Conservation (phyloP, 2,329 filamentous ascomycete species). For the Trichoderma polysporum region DNA sequence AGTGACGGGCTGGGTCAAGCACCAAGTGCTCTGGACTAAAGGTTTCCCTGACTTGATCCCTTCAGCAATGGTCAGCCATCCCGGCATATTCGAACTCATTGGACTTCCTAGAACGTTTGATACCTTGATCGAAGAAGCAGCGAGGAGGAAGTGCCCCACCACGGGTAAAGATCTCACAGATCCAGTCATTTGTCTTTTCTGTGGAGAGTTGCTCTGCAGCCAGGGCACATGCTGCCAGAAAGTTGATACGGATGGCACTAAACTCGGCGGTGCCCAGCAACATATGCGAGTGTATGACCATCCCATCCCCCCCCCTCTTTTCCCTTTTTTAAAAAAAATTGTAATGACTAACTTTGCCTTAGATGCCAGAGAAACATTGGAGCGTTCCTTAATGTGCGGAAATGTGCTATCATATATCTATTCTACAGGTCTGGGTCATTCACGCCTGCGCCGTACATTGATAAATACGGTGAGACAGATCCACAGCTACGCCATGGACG, state of each 20-base stretch:
- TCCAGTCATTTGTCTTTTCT: slow-evolving; percentile 89
- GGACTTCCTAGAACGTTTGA: slow-evolving; percentile 92
- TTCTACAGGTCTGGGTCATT: slow-evolving; percentile 81
- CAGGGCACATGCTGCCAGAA: slow-evolving; percentile 89
- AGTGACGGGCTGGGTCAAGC: slow-evolving; percentile 71
- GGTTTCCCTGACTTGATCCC: slow-evolving; percentile 32
- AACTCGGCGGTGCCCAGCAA: slow-evolving; percentile 82
- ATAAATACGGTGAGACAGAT: slow-evolving; percentile 94
- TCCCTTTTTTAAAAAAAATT: neutral
- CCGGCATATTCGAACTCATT: slow-evolving; percentile 89
- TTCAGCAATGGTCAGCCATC: slow-evolving; percentile 66
- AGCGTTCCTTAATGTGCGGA: slow-evolving; percentile 95
- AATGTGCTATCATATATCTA: slow-evolving; percentile 87
- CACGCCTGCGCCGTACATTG: slow-evolving; percentile 86
- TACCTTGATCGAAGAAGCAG: slow-evolving; percentile 86
- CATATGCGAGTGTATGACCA: slow-evolving; percentile 76
- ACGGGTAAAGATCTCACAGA: slow-evolving; percentile 91
- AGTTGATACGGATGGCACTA: slow-evolving; percentile 49
- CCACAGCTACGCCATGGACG: slow-evolving; percentile 83
- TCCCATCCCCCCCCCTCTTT: neutral
- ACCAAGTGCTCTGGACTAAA: slow-evolving; percentile 51
- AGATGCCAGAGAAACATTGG: slow-evolving; percentile 88
- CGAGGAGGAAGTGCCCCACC: slow-evolving; percentile 77
- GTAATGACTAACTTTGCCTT: slow-evolving; percentile 7
- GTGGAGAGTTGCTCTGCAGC: slow-evolving; percentile 93